Conservation (phyloP, 2,329 filamentous ascomycete genomes). For the Talaromyces funiculosus region DNA sequence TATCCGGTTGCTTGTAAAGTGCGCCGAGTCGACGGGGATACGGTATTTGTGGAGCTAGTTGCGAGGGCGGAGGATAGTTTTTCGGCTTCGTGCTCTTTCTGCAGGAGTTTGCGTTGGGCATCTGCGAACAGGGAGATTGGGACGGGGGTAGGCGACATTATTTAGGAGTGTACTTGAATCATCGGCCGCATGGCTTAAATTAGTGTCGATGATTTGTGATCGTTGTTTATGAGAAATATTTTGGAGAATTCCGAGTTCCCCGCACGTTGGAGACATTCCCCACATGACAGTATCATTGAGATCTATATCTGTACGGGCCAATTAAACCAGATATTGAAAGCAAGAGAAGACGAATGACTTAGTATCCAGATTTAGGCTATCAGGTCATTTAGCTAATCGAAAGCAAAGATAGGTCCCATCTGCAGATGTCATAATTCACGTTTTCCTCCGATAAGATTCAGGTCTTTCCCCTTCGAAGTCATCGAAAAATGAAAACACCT, state of each 20-base stretch:
- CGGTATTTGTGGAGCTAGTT: conserved; percentile 34
- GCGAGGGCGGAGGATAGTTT: conserved; percentile 40
- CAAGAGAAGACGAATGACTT: not conserved
- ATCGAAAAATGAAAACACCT: not conserved
- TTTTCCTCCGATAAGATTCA: not conserved
- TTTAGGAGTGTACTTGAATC: not conserved
- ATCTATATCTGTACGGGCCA: not conserved
- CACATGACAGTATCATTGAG: conserved; percentile 1
- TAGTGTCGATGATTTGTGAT: not conserved
- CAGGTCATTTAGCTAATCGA: not conserved
- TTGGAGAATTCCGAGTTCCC: conserved; percentile 8
- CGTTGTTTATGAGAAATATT: not conserved
- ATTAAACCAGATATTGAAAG: too few species aligned
- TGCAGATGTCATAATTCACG: not conserved
- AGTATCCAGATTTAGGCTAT: not conserved
- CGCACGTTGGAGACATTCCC: conserved; percentile 10
- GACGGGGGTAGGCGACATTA: conserved; percentile 20
- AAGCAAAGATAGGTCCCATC: not conserved
- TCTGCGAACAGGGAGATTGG: conserved; percentile 39
- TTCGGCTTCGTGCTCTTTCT: conserved; percentile 42
- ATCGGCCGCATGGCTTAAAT: conserved; percentile 6
- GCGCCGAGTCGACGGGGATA: conserved; percentile 39
- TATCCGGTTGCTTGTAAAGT: conserved; percentile 39
- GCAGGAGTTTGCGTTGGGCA: conserved; percentile 38
- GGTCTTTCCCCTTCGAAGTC: not conserved